Base-by-base conservation (phyloP, 2,329 filamentous ascomycete genomes). In the Hypoxylon sp. region DNA sequence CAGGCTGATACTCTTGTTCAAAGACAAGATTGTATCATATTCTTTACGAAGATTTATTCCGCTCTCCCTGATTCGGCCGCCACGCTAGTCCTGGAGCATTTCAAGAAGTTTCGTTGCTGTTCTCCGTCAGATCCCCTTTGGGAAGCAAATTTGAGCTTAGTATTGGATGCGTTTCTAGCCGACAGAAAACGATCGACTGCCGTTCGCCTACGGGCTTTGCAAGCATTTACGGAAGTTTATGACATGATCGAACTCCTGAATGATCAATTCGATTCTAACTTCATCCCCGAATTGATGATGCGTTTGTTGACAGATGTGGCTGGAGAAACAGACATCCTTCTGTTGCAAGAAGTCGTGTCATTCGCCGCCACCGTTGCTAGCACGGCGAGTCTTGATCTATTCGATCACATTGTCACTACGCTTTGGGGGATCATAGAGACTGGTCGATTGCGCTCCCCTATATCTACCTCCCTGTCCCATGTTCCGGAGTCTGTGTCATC, bases 41-140 rank as follows among this genome's bases (percentile, higher is more conserved):
- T 93, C 70, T 88, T 93, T 64, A 81, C 86, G 28, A 80, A 83
- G 22, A 83, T 91, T 15, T 85, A 89, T 56, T 78, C 80, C 15
- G 82, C 87, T 34, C 81, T 93, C 7, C 87, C 88, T 5, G 88
- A 93, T 71, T 84, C 85, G 3, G 85, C 87, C 7, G 88, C 85
- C 1, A 84, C 84, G 48, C 79, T 89, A 10, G 84, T 92, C 22
- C 82, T 93, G 44, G 84, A 87, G 46, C 87, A 91, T 72, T 91
- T 89, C 67, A 84, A 85, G 57, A 86, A 91, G 55, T 89, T 90
- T 67, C 83, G 89, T 47, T 89, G 87, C 70, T 91, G 91, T 70
- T 90, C 89, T 46, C 91, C 91, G 2, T 91, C 90, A 0, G 89
- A 92, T 69, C 76, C 83, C 48, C 80, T 86, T 34, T 93, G 90